phyloP scores from a whole-genome alignment of 169 alveolate species.

The Cryptosporidium sp. region DNA sequence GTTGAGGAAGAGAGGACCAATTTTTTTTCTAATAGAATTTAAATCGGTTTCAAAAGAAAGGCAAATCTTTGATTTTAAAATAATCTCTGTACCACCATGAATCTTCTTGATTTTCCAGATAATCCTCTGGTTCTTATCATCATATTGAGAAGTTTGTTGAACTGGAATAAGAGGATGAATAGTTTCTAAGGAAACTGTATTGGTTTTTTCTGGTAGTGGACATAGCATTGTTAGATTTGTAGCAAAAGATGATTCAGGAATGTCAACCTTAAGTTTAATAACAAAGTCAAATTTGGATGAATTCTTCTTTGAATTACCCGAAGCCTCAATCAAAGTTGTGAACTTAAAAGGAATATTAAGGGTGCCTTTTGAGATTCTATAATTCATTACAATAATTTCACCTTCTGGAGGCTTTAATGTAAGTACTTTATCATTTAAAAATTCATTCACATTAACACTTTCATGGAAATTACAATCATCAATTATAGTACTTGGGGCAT shows the following conservation, averaged over 20 bases:
- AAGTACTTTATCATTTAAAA: conserved; percentile 86
- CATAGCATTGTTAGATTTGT: conserved; percentile 85
- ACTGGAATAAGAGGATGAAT: conserved; percentile 46
- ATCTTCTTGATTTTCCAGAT: conserved; percentile 93
- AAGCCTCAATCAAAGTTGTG: conserved; percentile 77
- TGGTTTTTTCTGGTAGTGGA: conserved; percentile 87
- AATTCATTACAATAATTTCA: conserved; percentile 95
- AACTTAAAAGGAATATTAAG: conserved; percentile 84
- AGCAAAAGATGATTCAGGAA: conserved; percentile 88
- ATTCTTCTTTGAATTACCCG: conserved; percentile 35
- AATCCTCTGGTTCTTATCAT: conserved; percentile 84
- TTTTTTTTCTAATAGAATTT: conserved; percentile 84
- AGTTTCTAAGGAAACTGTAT: conserved; percentile 33
- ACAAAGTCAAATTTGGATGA: conserved; percentile 87
- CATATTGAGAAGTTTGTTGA: conserved; percentile 82
- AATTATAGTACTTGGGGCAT: conserved; percentile 77
- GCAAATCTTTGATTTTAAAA: conserved; percentile 68
- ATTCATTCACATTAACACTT: conserved; percentile 92
- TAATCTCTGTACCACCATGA: conserved; percentile 83
- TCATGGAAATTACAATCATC: conserved; percentile 95
- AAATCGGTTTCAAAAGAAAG: conserved; percentile 78
- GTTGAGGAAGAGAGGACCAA: conserved; percentile 91
- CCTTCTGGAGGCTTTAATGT: conserved; percentile 96
- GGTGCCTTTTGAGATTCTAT: conserved; percentile 86
- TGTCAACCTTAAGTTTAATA: conserved; percentile 88